Conservation (phyloP, 331 rosid species). For the Spiraea crenata region DNA sequence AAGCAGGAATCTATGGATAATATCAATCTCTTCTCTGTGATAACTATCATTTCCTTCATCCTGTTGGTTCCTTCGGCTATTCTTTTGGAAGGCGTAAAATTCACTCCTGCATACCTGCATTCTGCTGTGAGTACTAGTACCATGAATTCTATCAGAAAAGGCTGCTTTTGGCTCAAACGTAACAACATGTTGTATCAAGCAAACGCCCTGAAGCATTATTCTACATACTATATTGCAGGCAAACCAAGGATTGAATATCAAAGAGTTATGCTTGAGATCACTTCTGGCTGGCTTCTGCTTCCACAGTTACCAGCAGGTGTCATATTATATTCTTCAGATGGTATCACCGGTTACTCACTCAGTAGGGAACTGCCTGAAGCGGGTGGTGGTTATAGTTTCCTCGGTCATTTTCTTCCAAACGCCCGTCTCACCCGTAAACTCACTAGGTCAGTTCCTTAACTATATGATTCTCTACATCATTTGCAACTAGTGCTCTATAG, state of each 20-base stretch:
- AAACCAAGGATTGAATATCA: constrained; percentile 65
- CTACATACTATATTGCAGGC: constrained; percentile 38
- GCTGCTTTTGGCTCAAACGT: too few species aligned
- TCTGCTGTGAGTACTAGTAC: constrained; percentile 48
- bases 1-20: constrained; percentile 76
- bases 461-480: too few species aligned
- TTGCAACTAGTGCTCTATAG: too few species aligned
- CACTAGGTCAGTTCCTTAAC: constrained; percentile 45
- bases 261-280: constrained; percentile 54
- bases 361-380: constrained; percentile 80
- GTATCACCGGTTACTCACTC: constrained; percentile 84
- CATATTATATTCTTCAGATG: constrained; percentile 56
- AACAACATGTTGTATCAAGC: not conserved
- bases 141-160: too few species aligned
- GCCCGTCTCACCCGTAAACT: constrained; percentile 46
- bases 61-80: constrained; percentile 59
- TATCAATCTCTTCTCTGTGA: constrained; percentile 75
- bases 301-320: constrained; percentile 79
- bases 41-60: constrained; percentile 78
- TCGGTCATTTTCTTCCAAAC: constrained; percentile 78
- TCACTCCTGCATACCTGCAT: constrained; percentile 67
- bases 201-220: not conserved
- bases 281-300: constrained; percentile 78
- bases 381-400: constrained; percentile 70
- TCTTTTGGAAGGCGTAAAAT: constrained; percentile 71